Conservation (phyloP, 208 protist genomes). For the Lotmaria passim region DNA sequence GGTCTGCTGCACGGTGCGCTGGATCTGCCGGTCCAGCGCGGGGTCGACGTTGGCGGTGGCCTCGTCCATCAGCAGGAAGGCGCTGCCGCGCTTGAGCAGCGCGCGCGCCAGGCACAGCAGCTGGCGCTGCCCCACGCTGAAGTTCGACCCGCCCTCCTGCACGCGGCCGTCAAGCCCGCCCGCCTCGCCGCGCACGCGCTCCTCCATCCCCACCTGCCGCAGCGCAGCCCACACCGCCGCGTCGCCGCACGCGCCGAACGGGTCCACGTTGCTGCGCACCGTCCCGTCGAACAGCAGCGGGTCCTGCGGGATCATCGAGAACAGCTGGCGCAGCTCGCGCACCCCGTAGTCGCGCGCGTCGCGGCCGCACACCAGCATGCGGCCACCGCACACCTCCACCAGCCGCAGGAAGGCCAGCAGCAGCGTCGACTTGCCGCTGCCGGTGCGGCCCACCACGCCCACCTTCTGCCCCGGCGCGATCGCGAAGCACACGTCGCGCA, state of each 20-base stretch:
- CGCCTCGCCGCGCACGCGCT: conserved; percentile 30
- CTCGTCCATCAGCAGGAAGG: conserved; percentile 83
- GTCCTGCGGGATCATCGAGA: conserved; percentile 87
- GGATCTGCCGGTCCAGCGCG: conserved; percentile 56
- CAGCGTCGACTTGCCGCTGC: too few relatives aligned
- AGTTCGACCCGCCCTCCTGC: conserved; percentile 64
- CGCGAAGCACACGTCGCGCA: too few relatives aligned
- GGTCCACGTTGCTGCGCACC: conserved; percentile 79
- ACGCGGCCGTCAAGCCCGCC: conserved; percentile 47
- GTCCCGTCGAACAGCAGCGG: conserved; percentile 85
- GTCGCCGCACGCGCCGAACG: conserved; percentile 46
- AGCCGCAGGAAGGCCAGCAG: too few relatives aligned
- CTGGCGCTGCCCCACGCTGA: conserved; percentile 79
- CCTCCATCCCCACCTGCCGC: conserved; percentile 38
- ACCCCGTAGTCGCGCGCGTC: conserved; percentile 43
- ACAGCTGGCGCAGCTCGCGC: conserved; percentile 61
- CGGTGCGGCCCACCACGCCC: too few relatives aligned
- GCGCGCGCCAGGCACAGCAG: conserved; percentile 75
- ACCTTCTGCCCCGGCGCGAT: too few relatives aligned
- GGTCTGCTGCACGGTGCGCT: conserved; percentile 46
- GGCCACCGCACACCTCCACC: conserved; percentile 55
- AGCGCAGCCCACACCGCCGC: conserved; percentile 54
- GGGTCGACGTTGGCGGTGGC: conserved; percentile 74
- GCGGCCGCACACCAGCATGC: conserved; percentile 46
- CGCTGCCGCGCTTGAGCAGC: conserved; percentile 56